Percentiles rank a stretch among this genome's conserved stretches.
Conservation (phyloP, 441 rosid species). For the Manihot esculenta region DNA sequence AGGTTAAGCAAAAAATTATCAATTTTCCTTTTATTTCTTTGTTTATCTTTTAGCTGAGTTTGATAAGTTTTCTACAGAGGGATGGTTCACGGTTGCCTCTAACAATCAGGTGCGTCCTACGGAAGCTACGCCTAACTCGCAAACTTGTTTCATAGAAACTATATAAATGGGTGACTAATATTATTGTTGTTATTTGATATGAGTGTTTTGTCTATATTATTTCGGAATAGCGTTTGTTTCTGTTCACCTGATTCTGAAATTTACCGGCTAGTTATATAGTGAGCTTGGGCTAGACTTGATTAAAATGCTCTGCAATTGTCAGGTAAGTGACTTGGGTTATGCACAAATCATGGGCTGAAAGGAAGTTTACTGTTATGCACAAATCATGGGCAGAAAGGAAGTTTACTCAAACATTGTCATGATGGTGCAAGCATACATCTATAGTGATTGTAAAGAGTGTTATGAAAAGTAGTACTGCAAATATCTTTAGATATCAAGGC, state of each 20-base stretch:
- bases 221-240: background rate
- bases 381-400: too few relatives aligned
- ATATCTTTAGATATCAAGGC: too few relatives aligned
- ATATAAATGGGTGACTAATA: background rate
- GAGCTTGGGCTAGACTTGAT: background rate
- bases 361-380: too few relatives aligned
- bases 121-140: background rate
- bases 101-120: slow-evolving; percentile 64
- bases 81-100: slow-evolving; percentile 70
- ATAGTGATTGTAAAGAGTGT: too few relatives aligned
- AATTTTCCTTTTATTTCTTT: background rate
- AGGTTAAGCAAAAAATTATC: background rate
- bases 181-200: background rate
- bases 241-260: background rate
- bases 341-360: too few relatives aligned
- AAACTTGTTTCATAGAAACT: background rate
- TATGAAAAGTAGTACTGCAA: too few relatives aligned
- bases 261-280: background rate
- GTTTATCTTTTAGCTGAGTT: background rate
- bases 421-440: too few relatives aligned
- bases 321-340: too few relatives aligned
- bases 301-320: too few relatives aligned
- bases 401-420: too few relatives aligned
- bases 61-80: slow-evolving; percentile 43
- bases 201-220: background rate